These are phyloP conservation scores for Fusarium cyanostomum DNA, from an alignment of 2,329 filamentous ascomycete species.

Conservation along the genomic window DNA sequence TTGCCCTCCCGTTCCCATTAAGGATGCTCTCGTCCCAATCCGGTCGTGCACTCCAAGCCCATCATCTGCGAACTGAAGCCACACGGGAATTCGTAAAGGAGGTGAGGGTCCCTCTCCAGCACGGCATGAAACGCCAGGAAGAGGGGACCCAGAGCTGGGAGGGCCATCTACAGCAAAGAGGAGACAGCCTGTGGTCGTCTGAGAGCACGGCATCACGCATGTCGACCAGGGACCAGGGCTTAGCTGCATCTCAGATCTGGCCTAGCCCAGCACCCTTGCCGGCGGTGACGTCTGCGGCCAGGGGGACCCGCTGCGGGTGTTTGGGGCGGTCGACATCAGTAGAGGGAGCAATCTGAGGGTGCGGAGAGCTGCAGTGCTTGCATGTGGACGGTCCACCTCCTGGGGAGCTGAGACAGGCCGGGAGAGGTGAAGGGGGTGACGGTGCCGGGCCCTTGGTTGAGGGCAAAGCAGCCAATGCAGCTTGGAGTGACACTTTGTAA, in stretches of 20 bases:
- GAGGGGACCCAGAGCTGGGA: too few species aligned
- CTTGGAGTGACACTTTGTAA: background rate
- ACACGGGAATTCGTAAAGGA: conserved; percentile 4
- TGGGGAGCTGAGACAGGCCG: background rate
- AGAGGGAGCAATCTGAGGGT: background rate
- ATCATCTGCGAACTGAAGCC: conserved; percentile 14
- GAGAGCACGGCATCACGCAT: conserved; percentile 2
- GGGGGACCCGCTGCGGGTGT: conserved; percentile 1
- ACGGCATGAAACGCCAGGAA: background rate
- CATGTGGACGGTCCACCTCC: background rate
- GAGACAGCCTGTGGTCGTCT: background rate
- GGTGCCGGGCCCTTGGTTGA: background rate
- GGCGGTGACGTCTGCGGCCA: conserved; percentile 20
- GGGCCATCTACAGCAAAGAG: background rate
- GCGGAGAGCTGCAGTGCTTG: conserved; percentile 15
- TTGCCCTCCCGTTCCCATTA: background rate
- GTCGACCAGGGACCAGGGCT: background rate
- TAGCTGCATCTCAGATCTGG: conserved; percentile 11
- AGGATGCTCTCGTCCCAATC: background rate
- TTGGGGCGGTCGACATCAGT: background rate
- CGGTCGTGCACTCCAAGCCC: background rate
- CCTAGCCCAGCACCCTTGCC: background rate
- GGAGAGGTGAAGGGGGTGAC: background rate
- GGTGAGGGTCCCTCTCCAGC: background rate
- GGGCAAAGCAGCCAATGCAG: background rate